phyloP scores from a whole-genome alignment of 2,329 filamentous ascomycete species.

The Ampelomyces quisqualis region DNA sequence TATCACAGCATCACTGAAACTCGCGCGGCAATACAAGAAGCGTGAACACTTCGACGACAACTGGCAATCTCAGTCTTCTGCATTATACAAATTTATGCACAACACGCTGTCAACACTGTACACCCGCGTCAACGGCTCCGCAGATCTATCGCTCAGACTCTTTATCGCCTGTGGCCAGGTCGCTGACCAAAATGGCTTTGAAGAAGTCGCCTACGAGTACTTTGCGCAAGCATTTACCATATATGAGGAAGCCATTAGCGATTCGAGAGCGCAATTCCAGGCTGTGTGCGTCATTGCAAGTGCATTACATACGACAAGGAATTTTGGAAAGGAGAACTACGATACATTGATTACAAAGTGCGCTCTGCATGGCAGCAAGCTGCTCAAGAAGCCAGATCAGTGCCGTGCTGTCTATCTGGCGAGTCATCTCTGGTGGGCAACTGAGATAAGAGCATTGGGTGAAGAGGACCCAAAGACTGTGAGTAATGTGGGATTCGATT shows the following conservation, averaged over 20 bases:
- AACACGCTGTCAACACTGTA: constrained; percentile 84
- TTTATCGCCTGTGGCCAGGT: constrained; percentile 93
- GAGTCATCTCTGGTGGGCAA: constrained; percentile 97
- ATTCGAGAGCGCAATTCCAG: constrained; percentile 96
- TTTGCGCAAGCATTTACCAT: constrained; percentile 98
- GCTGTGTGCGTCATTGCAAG: constrained; percentile 93
- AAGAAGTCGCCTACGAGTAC: constrained; percentile 97
- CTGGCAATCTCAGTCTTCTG: constrained; percentile 71
- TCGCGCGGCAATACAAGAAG: constrained; percentile 83
- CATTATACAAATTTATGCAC: constrained; percentile 95
- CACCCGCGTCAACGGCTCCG: constrained; percentile 79
- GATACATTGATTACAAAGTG: constrained; percentile 98
- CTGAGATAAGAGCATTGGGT: constrained; percentile 71
- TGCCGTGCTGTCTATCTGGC: constrained; percentile 95
- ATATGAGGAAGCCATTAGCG: constrained; percentile 93
- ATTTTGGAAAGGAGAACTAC: constrained; percentile 96
- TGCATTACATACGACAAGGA: constrained; percentile 80
- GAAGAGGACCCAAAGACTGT: constrained; percentile 82
- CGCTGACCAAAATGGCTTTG: constrained; percentile 85
- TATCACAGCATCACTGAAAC: constrained; percentile 84
- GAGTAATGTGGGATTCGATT: constrained; percentile 32
- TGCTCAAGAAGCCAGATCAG: constrained; percentile 96
- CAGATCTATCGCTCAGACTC: constrained; percentile 83
- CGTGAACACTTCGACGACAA: constrained; percentile 84
- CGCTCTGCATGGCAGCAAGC: constrained; percentile 91